phyloP scores from a whole-genome alignment of 1,284 basidiomycete genomes.

The Leucoagaricus sp. region DNA sequence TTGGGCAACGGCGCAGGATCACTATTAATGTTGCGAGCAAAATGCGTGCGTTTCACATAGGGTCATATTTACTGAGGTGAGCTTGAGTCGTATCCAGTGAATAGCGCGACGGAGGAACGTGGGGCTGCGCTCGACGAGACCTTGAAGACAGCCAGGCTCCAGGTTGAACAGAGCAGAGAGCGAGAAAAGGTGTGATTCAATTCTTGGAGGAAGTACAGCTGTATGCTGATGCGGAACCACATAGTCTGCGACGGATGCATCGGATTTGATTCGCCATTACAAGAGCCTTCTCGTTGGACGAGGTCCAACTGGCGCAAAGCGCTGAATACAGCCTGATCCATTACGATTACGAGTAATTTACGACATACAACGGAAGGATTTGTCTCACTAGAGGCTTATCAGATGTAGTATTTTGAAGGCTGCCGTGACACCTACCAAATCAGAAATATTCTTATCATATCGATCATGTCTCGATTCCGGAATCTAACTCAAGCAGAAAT shows the following conservation, averaged over 20 bases:
- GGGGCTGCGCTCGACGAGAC: slow-evolving; percentile 27
- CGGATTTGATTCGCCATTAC: slow-evolving; percentile 38
- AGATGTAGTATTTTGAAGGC: background rate
- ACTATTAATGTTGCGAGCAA: slow-evolving; percentile 30
- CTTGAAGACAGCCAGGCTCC: slow-evolving; percentile 30
- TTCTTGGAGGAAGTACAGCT: background rate
- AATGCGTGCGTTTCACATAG: slow-evolving; percentile 27
- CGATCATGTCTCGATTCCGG: background rate
- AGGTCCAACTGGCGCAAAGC: slow-evolving; percentile 17
- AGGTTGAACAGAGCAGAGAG: slow-evolving; percentile 33
- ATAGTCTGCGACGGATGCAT: slow-evolving; percentile 38
- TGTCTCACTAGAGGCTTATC: background rate
- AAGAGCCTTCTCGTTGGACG: slow-evolving; percentile 31
- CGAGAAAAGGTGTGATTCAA: slow-evolving; percentile 32
- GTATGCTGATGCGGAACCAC: background rate
- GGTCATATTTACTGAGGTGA: background rate
- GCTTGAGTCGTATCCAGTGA: slow-evolving; percentile 23
- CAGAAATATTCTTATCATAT: slow-evolving; percentile 16
- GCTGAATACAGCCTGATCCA: background rate
- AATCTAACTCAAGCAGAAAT: slow-evolving; percentile 5
- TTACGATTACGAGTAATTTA: background rate
- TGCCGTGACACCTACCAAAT: slow-evolving; percentile 13
- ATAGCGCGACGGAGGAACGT: slow-evolving; percentile 24
- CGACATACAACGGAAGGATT: background rate
- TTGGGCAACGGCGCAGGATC: slow-evolving; percentile 27